Conservation (phyloP, 2,329 filamentous ascomycete genomes). For the Diaporthe sp. region DNA sequence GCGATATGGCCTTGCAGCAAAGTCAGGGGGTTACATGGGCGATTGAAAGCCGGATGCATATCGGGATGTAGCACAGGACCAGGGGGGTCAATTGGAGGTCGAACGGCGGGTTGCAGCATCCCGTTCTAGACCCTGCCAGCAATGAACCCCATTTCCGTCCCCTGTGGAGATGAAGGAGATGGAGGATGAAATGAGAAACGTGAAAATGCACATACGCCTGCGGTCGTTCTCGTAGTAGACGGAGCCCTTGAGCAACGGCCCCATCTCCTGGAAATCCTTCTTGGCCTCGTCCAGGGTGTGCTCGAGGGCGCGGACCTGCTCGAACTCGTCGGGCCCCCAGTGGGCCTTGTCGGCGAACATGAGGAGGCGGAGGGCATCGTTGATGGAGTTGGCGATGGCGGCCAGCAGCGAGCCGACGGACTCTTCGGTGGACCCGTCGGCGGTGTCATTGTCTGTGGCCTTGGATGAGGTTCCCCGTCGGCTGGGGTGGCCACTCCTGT, state of each 20-base stretch:
- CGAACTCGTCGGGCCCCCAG: slow-evolving; percentile 72
- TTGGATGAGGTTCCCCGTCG: slow-evolving; percentile 31
- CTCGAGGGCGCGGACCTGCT: slow-evolving; percentile 69
- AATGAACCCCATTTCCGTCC: background rate
- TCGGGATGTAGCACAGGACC: slow-evolving; percentile 32
- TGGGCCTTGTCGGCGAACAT: slow-evolving; percentile 70
- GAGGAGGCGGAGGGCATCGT: slow-evolving; percentile 67
- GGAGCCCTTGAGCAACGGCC: slow-evolving; percentile 67
- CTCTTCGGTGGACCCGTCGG: slow-evolving; percentile 48
- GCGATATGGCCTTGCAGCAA: background rate
- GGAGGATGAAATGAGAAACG: no score
- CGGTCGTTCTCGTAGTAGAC: slow-evolving; percentile 71
- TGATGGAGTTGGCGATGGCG: slow-evolving; percentile 67
- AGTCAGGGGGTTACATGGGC: slow-evolving; percentile 6
- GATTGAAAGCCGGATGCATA: background rate
- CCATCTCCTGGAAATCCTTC: slow-evolving; percentile 71
- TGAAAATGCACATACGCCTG: slow-evolving; percentile 57
- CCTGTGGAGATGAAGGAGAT: background rate
- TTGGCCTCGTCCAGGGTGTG: slow-evolving; percentile 70
- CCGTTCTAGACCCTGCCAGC: background rate
- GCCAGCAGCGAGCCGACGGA: slow-evolving; percentile 71
- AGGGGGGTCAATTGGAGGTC: background rate
- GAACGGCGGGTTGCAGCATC: slow-evolving; percentile 12
- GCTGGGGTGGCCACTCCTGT: slow-evolving; percentile 36
- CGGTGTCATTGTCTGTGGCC: slow-evolving; percentile 26